Evolutionary conservation across 306 rosid genomes (phyloP).

Genomic region (Malus sylvestris): DNA sequence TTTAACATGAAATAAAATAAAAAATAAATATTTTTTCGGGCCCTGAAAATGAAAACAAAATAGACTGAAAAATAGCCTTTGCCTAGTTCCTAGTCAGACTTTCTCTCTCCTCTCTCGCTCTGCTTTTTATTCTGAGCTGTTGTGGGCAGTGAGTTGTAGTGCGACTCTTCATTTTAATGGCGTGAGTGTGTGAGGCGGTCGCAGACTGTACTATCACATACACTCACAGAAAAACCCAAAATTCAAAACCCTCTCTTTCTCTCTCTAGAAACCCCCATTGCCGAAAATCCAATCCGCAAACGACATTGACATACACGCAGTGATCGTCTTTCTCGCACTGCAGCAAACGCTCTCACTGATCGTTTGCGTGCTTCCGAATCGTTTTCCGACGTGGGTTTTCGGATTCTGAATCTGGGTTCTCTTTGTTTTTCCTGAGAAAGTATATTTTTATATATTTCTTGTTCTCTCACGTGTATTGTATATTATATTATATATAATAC

Average conservation of each 20-base stretch:
- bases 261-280: slow-evolving; percentile 10
- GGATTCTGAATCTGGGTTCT: slow-evolving; percentile 16
- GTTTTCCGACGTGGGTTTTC: slow-evolving; percentile 15
- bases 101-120: not conserved
- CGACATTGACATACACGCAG: not conserved
- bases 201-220: slow-evolving; percentile 20
- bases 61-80: not conserved
- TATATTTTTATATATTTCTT: not conserved
- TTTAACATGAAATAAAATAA: not conserved
- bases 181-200: slow-evolving; percentile 21
- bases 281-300: slow-evolving; percentile 3
- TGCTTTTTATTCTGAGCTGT: slow-evolving; percentile 7
- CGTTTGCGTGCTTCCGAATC: not conserved
- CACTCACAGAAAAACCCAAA: not conserved
- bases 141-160: slow-evolving; percentile 13
- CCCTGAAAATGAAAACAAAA: not conserved
- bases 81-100: not conserved
- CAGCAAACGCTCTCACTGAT: not conserved
- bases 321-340: not conserved
- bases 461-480: slow-evolving; percentile 1
- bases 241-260: slow-evolving; percentile 6
- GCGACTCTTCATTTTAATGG: slow-evolving; percentile 31
- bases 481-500: not conserved
- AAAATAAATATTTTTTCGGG: not conserved
- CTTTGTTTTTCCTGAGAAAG: not conserved